Evolutionary conservation across 495 filamentous ascomycete species (phyloP).

Genomic region (Tirmania nivea): DNA sequence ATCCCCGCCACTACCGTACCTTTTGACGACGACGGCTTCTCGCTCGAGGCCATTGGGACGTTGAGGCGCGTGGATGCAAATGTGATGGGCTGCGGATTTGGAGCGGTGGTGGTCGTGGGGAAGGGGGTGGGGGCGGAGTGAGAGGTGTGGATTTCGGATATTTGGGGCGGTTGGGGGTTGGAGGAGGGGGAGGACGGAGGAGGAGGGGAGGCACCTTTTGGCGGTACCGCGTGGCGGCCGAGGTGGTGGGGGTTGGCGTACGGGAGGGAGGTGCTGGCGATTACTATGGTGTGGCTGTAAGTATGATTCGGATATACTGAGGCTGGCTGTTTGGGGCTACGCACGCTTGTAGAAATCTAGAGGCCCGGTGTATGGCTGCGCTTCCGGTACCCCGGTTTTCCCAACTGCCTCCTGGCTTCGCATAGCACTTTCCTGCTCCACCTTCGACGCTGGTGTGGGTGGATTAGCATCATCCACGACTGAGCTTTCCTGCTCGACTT

Average conservation of each 20-base stretch:
- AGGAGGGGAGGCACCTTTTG: background rate
- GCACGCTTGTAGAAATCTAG: background rate
- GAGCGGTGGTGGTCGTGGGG: background rate
- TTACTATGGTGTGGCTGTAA: background rate
- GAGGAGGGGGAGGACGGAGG: background rate
- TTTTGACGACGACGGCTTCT: slow-evolving; percentile 26
- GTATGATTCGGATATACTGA: background rate
- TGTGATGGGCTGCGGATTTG: background rate
- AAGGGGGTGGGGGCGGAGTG: background rate
- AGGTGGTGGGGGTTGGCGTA: background rate
- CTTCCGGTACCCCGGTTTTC: too few relatives aligned
- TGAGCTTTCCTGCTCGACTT: background rate
- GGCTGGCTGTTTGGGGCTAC: background rate
- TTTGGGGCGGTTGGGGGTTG: background rate
- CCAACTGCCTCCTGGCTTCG: too few relatives aligned
- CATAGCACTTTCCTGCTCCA: background rate
- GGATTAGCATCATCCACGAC: slow-evolving; percentile 7
- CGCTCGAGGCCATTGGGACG: background rate
- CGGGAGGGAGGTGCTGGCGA: too few relatives aligned
- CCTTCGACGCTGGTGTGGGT: background rate
- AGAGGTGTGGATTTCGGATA: background rate
- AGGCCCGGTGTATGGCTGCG: too few relatives aligned
- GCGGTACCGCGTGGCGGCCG: background rate
- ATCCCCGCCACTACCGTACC: slow-evolving; percentile 52
- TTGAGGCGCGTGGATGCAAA: background rate